Base-by-base conservation (phyloP, 78 protist species). In the Emiliania huxleyi region DNA sequence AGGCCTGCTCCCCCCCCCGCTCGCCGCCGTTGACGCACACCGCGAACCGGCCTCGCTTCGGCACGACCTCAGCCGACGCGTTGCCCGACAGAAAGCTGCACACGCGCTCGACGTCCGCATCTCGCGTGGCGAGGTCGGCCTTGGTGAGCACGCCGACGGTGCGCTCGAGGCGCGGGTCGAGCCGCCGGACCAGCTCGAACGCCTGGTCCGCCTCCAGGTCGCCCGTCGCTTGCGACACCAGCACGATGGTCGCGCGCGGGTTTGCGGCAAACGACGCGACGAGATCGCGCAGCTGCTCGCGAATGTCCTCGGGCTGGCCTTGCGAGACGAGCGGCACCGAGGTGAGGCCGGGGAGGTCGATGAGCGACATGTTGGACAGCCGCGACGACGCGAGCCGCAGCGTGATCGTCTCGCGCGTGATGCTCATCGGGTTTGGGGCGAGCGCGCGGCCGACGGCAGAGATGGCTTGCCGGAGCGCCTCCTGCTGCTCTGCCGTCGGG, bases 341-440 rank as follows among this genome's bases (percentile, higher is more conserved):
- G 11, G 99, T 98, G 35, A 99, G 38, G 22, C 99, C 99, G 1
- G 99, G 99, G 42, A 98, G 93, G 92, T 99, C 99, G 35, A 99
- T 96, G 49, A 99, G 95, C 8, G 99, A 98, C 79, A 99, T 96
- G 93, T 98, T 95, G 8, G 62, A 15, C 62, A 52, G 15, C 29
- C 62, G 62, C 62, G 62, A 52, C 15, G 62, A 52, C 29, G 62
- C 62, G 62, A 52, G 62, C 15, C 62, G 62, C 62, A 52, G 15
- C 62, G 62, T 19, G 15, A 52, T 52, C 15, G 62, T 52, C 15
- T 52, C 62, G 8, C 62, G 8, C 15, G 62, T 52, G 62, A 52
- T 52, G 62, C 62, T 15, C 62, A 19, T 52, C 29, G 29, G 29
- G 62, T 52, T 52, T 8, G 29, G 29, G 29, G 62, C 62, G 62